Conservation (phyloP, 2,329 filamentous ascomycete species). For the Colletotrichum endophyticum region DNA sequence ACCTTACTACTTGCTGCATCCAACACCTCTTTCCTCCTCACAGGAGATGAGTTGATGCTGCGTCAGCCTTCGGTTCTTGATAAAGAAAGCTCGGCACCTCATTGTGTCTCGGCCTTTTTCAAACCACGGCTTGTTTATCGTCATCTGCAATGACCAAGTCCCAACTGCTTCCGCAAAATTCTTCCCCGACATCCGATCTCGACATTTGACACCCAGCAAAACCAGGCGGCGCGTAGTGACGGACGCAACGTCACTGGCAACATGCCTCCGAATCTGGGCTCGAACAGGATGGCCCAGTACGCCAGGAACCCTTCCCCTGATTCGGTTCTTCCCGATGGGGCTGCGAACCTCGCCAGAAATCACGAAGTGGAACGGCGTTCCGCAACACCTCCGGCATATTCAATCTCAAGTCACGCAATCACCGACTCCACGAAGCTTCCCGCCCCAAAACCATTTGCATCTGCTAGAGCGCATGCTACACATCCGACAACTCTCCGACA, state of each 20-base stretch:
- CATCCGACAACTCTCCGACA: conserved; percentile 24
- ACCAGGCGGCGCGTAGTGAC: neutral
- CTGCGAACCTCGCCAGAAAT: neutral
- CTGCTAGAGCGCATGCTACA: conserved; percentile 29
- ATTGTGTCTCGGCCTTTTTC: neutral
- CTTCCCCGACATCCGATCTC: neutral
- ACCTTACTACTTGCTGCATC: neutral
- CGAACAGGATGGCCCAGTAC: conserved; percentile 19
- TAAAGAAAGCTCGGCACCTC: neutral
- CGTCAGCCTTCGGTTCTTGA: neutral
- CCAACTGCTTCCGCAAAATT: neutral
- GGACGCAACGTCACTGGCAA: neutral
- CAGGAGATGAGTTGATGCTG: neutral
- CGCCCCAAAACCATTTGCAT: conserved; percentile 30
- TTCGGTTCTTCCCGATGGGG: neutral
- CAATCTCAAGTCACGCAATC: conserved; percentile 26
- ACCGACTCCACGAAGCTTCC: conserved; percentile 39
- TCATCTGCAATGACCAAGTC: neutral
- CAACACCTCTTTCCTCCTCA: neutral
- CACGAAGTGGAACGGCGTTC: neutral
- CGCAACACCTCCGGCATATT: neutral
- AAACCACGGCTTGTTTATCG: neutral
- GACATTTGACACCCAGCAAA: neutral
- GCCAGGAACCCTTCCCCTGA: conserved; percentile 16
- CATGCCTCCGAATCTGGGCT: conserved; percentile 16